These are phyloP conservation scores for Epichloe bromicola DNA, from an alignment of 2,329 filamentous ascomycete genomes.

Conservation along the genomic window DNA sequence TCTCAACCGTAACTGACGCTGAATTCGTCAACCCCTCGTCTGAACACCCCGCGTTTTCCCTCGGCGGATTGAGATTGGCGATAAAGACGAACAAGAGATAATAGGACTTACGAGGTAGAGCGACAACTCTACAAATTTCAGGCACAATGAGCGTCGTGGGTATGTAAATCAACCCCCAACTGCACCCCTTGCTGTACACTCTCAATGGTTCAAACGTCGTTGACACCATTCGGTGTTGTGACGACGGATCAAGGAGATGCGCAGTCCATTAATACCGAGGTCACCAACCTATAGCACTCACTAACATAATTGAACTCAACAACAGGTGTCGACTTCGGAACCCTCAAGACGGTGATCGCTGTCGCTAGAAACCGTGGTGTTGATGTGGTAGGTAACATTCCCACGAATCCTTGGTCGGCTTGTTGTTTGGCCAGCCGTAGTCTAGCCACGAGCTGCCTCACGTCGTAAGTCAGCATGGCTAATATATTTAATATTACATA, in stretches of 20 bases:
- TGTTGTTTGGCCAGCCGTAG: neutral
- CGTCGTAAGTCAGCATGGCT: neutral
- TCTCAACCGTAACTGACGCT: neutral
- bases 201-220: neutral
- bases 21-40: neutral
- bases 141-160: constrained; percentile 43
- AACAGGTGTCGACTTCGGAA: constrained; percentile 82
- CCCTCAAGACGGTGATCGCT: constrained; percentile 92
- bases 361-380: constrained; percentile 97
- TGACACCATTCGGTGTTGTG: neutral
- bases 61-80: constrained; percentile 2
- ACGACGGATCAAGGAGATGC: neutral
- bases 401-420: neutral
- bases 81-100: constrained; percentile 2
- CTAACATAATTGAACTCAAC: constrained; percentile 5
- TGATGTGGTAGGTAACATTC: constrained; percentile 69
- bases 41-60: constrained; percentile 1
- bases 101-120: constrained; percentile 2
- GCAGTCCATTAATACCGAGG: neutral
- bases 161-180: constrained; percentile 19
- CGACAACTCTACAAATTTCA: constrained; percentile 14
- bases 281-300: neutral
- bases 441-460: neutral
- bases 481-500: constrained; percentile 23
- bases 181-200: neutral